Percentiles rank a stretch among this genome's conserved stretches.
These are phyloP conservation scores for Starmerella stigmatis DNA, from an alignment of 805 yeast genomes.

Conservation along the genomic window DNA sequence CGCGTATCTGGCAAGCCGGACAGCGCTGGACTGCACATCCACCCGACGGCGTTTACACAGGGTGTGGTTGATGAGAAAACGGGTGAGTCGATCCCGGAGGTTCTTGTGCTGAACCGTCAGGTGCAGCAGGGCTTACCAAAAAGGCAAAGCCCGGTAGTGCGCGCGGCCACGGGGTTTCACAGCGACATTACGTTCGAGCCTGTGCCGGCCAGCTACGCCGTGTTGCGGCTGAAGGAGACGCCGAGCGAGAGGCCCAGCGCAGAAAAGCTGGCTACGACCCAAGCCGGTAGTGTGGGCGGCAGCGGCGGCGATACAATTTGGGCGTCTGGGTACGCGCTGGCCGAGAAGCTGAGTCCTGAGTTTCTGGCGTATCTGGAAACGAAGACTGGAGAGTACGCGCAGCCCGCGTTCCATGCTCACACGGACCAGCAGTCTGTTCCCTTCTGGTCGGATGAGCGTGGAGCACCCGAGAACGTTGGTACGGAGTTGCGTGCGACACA, in stretches of 20 bases:
- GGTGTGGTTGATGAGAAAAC: conserved; percentile 7
- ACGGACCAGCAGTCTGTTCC: neutral
- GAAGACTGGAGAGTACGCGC: conserved; percentile 28
- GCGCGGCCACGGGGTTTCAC: conserved; percentile 33
- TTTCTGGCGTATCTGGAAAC: conserved; percentile 39
- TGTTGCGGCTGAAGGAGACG: conserved; percentile 39
- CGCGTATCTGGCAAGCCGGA: conserved; percentile 11
- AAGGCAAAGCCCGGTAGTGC: neutral
- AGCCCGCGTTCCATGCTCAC: conserved; percentile 4
- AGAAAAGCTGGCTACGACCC: conserved; percentile 6
- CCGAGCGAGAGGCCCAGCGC: conserved; percentile 20
- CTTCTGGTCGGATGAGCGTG: conserved; percentile 24
- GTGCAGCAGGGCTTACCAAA: too few species aligned
- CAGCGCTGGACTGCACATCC: conserved; percentile 13
- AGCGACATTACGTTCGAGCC: conserved; percentile 45
- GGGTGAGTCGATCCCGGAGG: conserved; percentile 11
- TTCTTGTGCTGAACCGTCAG: conserved; percentile 7
- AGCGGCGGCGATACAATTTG: conserved; percentile 42
- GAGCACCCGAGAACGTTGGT: conserved; percentile 28
- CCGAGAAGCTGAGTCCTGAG: conserved; percentile 40
- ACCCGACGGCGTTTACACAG: conserved; percentile 13
- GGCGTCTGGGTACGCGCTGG: conserved; percentile 45
- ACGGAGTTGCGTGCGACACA: conserved; percentile 38
- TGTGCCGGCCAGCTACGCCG: conserved; percentile 47
- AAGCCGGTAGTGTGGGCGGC: conserved; percentile 13